Base-by-base conservation (phyloP, 495 filamentous ascomycete genomes). In the Pyronema domesticum region DNA sequence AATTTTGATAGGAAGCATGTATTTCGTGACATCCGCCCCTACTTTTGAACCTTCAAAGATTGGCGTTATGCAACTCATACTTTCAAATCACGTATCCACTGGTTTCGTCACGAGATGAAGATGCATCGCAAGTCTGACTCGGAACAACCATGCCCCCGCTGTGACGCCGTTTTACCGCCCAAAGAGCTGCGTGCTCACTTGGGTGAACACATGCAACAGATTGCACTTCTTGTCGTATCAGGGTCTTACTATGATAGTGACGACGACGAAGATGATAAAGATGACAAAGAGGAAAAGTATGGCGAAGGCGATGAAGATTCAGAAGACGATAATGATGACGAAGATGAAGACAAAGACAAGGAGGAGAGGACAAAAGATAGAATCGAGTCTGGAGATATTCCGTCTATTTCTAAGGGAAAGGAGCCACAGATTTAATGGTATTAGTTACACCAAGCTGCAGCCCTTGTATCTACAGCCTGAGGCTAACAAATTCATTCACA, bases 21-120 rank as follows among this genome's bases (percentile, higher is more conserved):
- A 18, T 59, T 65, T 13, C 47, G 46, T 17, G 63, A 65, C 47
- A 44, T 65, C 9, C 59, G 39, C 11, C 63, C 63, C 46, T 65
- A 65, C 33, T 36, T 65, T 33, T 65, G 62, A 23, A 65, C 58
- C 19, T 65, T 59, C 37, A 13, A 36, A 44, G 42, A 59, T 18
- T 65, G 63, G 37, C 17, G 8, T 1, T 53, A 55, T n/a, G 36
- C 59, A 1, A 49, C 52, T n/a, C 46, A 45, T 8, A 43, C 62
- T 3, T 65, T 59, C 49, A 54, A 57, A 14, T 62, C 17, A 7
- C 50, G 58, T 1, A 44, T 58, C 11, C 59, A 65, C 15, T 65
- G 62, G 63, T 57, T 58, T 49, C 30, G 47, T 13, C 58, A 65
- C 37, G 62, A 65, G 54, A n/a, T 51, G 3, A 46, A 53, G 35